phyloP scores from a whole-genome alignment of 1,139 yeast species.

The Meyerozyma guilliermondii region DNA sequence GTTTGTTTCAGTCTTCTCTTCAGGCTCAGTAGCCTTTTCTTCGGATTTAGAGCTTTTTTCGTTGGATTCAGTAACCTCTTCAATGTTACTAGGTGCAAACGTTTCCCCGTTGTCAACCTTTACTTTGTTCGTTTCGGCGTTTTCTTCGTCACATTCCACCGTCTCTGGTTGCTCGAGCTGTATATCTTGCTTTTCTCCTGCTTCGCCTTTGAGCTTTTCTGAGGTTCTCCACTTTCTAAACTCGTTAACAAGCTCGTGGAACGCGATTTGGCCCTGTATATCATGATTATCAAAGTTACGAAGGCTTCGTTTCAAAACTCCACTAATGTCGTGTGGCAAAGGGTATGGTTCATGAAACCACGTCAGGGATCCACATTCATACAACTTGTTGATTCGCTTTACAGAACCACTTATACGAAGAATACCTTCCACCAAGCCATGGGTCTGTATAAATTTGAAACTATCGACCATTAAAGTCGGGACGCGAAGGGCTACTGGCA shows the following conservation, averaged over 20 bases:
- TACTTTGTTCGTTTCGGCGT: too few relatives aligned
- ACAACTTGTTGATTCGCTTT: slow-evolving; percentile 13
- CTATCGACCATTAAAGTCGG: slow-evolving; percentile 18
- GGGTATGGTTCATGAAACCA: background rate
- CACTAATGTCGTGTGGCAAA: background rate
- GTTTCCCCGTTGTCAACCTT: too few relatives aligned
- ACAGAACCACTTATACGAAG: slow-evolving; percentile 27
- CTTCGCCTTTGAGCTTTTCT: background rate
- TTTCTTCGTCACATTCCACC: too few relatives aligned
- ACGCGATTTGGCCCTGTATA: background rate
- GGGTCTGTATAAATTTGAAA: slow-evolving; percentile 13
- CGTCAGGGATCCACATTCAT: background rate
- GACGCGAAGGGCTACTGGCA: slow-evolving; percentile 4
- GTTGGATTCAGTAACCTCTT: too few relatives aligned
- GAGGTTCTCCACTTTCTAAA: background rate
- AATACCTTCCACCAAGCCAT: slow-evolving; percentile 20
- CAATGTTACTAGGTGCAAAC: too few relatives aligned
- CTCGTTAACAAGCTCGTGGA: background rate
- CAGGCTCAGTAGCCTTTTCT: too few relatives aligned
- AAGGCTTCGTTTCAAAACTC: slow-evolving; percentile 1
- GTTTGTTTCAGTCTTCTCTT: too few relatives aligned
- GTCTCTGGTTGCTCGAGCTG: background rate
- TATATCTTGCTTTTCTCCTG: too few relatives aligned
- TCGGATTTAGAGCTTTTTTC: too few relatives aligned
- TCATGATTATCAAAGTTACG: slow-evolving; percentile 1